Evolutionary conservation across 23 red algal genomes (phyloP).

Genomic region (Agarophyton chilense): DNA sequence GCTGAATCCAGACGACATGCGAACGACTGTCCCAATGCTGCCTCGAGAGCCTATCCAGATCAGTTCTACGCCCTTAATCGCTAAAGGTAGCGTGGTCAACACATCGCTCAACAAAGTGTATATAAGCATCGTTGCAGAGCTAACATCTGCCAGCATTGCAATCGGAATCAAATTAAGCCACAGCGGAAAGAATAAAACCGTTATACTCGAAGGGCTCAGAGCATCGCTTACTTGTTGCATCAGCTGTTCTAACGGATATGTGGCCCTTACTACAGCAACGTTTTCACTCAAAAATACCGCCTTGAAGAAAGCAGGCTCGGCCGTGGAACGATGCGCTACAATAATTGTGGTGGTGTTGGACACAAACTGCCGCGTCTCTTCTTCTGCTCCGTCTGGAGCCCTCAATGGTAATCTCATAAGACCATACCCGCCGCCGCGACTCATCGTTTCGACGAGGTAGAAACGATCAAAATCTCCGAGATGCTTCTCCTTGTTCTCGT

Average conservation of each 20-base stretch:
- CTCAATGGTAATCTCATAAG: background rate
- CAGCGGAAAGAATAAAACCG: constrained; percentile 27
- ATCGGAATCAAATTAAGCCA: constrained; percentile 31
- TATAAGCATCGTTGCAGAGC: background rate
- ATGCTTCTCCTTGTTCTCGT: constrained; percentile 19
- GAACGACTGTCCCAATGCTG: background rate
- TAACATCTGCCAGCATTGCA: constrained; percentile 38
- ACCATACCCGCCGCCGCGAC: background rate
- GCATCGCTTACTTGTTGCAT: constrained; percentile 21
- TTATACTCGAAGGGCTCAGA: constrained; percentile 3
- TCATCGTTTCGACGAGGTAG: constrained; percentile 6
- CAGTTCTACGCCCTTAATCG: constrained; percentile 42
- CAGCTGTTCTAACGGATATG: background rate
- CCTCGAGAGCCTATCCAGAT: constrained; percentile 3
- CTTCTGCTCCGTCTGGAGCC: background rate
- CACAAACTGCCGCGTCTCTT: background rate
- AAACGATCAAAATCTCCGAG: constrained; percentile 4
- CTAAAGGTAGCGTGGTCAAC: constrained; percentile 29
- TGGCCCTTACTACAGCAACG: background rate
- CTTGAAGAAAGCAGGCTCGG: constrained; percentile 4
- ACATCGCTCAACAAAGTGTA: constrained; percentile 48
- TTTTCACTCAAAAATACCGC: constrained; percentile 15
- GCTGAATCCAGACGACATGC: background rate
- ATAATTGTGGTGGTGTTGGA: constrained; percentile 1
- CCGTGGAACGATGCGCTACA: background rate